Percentiles rank a stretch among this genome's conserved stretches.
Evolutionary conservation across 441 rosid species (phyloP).

Genomic region (Manihot esculenta): DNA sequence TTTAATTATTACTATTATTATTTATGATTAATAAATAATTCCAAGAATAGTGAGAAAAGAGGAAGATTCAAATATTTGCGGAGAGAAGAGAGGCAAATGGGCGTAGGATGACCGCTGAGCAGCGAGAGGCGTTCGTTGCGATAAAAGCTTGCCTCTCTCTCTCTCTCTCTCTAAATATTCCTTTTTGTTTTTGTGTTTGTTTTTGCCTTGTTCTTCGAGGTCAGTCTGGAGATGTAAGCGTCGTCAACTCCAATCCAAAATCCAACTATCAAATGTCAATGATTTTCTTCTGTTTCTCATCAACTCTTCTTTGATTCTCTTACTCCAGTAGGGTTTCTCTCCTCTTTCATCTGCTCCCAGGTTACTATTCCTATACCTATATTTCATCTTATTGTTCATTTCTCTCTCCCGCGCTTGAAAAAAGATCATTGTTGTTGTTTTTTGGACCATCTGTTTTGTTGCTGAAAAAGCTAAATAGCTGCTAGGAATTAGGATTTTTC

Average conservation of each 20-base stretch:
- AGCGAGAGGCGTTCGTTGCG: not conserved
- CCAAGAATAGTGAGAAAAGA: not conserved
- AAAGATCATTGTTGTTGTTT: not conserved
- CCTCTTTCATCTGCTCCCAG: slow-evolving; percentile 4
- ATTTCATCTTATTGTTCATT: too few species aligned
- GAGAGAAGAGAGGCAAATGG: not conserved
- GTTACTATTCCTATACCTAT: slow-evolving; percentile 7
- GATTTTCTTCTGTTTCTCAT: not conserved
- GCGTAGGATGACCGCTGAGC: not conserved
- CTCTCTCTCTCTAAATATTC: not conserved
- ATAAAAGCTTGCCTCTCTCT: not conserved
- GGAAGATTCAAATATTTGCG: slow-evolving; percentile 3
- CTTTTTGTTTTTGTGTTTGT: not conserved
- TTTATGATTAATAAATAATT: too few species aligned
- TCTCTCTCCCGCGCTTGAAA: too few species aligned
- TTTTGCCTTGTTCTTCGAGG: slow-evolving; percentile 13
- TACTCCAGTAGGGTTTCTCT: slow-evolving; percentile 11
- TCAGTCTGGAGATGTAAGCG: slow-evolving; percentile 1
- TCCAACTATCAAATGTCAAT: not conserved
- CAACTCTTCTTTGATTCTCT: slow-evolving; percentile 12
- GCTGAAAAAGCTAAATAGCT: not conserved
- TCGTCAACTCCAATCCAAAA: slow-evolving; percentile 12
- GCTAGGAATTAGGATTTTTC: too few species aligned
- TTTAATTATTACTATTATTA: too few species aligned
- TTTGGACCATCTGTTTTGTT: slow-evolving; percentile 3